Base-by-base conservation (phyloP, 495 filamentous ascomycete species). In the Xylaria longipes region DNA sequence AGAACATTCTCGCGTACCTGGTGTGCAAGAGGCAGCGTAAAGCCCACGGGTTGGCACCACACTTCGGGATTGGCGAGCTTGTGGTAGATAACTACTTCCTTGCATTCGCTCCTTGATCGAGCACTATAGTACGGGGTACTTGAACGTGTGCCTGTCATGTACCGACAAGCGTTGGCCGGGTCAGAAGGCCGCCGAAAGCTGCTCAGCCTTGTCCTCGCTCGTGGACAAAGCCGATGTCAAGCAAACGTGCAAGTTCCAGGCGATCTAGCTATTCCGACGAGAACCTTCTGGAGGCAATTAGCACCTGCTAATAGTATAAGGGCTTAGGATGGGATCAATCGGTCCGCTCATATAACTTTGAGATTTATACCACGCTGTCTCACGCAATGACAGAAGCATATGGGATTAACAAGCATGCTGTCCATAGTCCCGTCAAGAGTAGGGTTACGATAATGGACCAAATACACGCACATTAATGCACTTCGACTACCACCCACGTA, bases 151-250 rank as follows among this genome's bases (percentile, higher is more conserved):
- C 54, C 29, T 17, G 7, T 56, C 25, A 33, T 58, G 27, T 57
- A 33, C 27, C 0, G 5, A 57, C 12, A 33, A 33, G 4, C 52
- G 14, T 31, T 31, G 52, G 33, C 29, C 27, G 27, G 27, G 50
- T 29, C 15, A 60, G 17, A 33, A 25, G 22, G 56, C 31, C n/a
- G 57, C 45, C 27, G n/a, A 50, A 25, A 52, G 33, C n/a, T 37
- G 25, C 25, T 31, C 45, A 70, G 43, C 68, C 45, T 70, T 41
- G 56, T 58, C 45, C 68, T 63, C 33, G 31, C 57, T 46, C 15
- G 45, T 41, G 29, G 7, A 60, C 6, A 37, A 5, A 1, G 6
- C 8, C 22, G 31, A 17, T 29, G 6, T 15, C 50, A 54, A 54
- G 25, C 50, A 54, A 29, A 48, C 45, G 41, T 37, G 35, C 41